Conservation (phyloP, 2,329 filamentous ascomycete species). For the Amauroascus verrucosus region DNA sequence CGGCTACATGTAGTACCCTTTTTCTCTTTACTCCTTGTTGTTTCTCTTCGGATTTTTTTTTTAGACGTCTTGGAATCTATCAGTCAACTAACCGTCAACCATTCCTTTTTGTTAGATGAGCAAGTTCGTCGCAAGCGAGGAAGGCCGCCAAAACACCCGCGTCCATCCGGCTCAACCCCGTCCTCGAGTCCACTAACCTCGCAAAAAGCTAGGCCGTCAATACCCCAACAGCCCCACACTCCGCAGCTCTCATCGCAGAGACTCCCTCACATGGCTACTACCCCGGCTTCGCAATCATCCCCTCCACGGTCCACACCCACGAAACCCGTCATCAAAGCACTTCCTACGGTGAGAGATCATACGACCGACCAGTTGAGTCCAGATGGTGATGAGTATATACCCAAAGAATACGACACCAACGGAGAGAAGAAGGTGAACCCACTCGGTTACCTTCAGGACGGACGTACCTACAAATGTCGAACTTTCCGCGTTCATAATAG, state of each 20-base stretch:
- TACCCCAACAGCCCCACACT: slow-evolving; percentile 27
- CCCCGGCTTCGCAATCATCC: slow-evolving; percentile 50
- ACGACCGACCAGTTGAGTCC: slow-evolving; percentile 89
- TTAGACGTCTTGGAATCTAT: slow-evolving; percentile 24
- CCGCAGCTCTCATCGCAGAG: slow-evolving; percentile 33
- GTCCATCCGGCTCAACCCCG: slow-evolving; percentile 26
- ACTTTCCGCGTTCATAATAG: slow-evolving; percentile 88
- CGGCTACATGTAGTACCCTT: slow-evolving; percentile 9
- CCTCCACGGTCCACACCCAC: slow-evolving; percentile 64
- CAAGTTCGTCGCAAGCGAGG: slow-evolving; percentile 41
- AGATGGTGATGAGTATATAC: slow-evolving; percentile 87
- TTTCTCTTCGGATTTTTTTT: slow-evolving; percentile 32
- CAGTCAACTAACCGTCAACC: slow-evolving; percentile 5
- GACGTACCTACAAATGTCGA: slow-evolving; percentile 79
- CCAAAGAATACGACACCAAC: slow-evolving; percentile 81
- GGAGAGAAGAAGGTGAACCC: slow-evolving; percentile 88
- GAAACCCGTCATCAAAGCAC: slow-evolving; percentile 76
- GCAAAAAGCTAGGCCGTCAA: slow-evolving; percentile 24
- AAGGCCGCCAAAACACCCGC: slow-evolving; percentile 40
- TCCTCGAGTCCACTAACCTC: slow-evolving; percentile 23
- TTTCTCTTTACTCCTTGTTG: slow-evolving; percentile 6
- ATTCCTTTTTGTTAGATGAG: slow-evolving; percentile 25
- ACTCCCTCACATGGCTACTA: slow-evolving; percentile 25
- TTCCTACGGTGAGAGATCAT: slow-evolving; percentile 92
- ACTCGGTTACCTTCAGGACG: slow-evolving; percentile 71